A percentile compares a stretch with the other conserved stretches of the same genome.
phyloP scores from a whole-genome alignment of 78 protist species.

The Dictyostelium intermedium region DNA sequence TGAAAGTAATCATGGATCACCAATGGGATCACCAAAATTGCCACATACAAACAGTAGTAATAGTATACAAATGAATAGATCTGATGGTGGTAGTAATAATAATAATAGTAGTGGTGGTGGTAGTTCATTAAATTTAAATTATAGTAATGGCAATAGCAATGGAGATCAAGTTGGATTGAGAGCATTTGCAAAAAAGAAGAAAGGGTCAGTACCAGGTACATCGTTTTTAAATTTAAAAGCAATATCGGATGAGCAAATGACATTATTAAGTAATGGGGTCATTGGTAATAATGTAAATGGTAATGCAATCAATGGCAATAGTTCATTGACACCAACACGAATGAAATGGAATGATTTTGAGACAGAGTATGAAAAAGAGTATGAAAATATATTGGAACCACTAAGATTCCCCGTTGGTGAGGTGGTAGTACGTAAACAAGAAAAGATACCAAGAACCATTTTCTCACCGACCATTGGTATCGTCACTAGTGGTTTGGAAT shows the following conservation, averaged over 20 bases:
- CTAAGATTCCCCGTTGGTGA: constrained; percentile 57
- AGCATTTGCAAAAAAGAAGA: constrained; percentile 31
- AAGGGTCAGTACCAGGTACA: constrained; percentile 3
- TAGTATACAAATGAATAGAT: neutral
- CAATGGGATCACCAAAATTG: constrained; percentile 3
- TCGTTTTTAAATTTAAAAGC: constrained; percentile 20
- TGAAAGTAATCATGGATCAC: neutral
- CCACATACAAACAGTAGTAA: neutral
- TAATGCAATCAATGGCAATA: neutral
- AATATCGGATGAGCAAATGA: neutral
- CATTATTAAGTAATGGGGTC: neutral
- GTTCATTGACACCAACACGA: constrained; percentile 9
- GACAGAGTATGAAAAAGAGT: constrained; percentile 50
- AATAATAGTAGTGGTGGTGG: neutral
- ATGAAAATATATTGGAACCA: constrained; percentile 3
- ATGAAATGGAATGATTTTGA: constrained; percentile 76
- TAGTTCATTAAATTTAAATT: neutral
- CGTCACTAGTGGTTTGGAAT: constrained; percentile 43
- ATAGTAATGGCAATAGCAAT: neutral
- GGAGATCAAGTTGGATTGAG: neutral
- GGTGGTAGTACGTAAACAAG: constrained; percentile 26
- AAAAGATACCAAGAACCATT: constrained; percentile 25
- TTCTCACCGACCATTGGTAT: constrained; percentile 70
- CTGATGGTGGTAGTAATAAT: neutral
- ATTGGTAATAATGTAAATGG: neutral